These are phyloP conservation scores for Hypoxylon perforatum DNA, from an alignment of 495 filamentous ascomycete species.

Conservation along the genomic window DNA sequence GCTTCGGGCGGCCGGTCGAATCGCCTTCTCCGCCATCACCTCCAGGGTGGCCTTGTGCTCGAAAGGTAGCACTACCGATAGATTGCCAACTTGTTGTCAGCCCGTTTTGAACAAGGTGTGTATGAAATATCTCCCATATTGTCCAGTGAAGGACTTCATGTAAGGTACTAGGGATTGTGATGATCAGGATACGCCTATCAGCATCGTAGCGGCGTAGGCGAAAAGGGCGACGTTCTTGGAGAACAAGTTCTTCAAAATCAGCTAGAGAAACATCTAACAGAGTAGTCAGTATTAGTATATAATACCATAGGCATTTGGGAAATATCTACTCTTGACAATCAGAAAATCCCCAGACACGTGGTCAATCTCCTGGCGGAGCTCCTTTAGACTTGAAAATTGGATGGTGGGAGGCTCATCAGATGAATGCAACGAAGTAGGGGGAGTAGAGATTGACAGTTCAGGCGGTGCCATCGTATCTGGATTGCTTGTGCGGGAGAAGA, in stretches of 20 bases:
- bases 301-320: too few relatives aligned
- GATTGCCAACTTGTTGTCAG: not conserved
- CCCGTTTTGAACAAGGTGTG: not conserved
- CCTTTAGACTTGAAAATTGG: not conserved
- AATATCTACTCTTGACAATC: not conserved
- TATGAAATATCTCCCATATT: not conserved
- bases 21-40: slow-evolving; percentile 4
- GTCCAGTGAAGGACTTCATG: not conserved
- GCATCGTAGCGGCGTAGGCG: slow-evolving; percentile 3
- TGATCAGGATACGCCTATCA: not conserved
- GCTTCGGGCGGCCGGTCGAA: not conserved
- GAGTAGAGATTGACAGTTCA: too few relatives aligned
- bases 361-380: not conserved
- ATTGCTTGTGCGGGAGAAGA: too few relatives aligned
- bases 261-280: not conserved
- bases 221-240: not conserved
- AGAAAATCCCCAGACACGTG: not conserved
- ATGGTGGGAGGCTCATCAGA: not conserved
- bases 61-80: not conserved
- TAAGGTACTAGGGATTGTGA: not conserved
- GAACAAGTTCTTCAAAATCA: not conserved
- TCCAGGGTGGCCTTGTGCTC: not conserved
- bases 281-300: too few relatives aligned
- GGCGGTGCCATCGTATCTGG: too few relatives aligned
- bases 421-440: too few relatives aligned